phyloP scores from a whole-genome alignment of 78 protist genomes.

The Speleostelium caveatum region DNA sequence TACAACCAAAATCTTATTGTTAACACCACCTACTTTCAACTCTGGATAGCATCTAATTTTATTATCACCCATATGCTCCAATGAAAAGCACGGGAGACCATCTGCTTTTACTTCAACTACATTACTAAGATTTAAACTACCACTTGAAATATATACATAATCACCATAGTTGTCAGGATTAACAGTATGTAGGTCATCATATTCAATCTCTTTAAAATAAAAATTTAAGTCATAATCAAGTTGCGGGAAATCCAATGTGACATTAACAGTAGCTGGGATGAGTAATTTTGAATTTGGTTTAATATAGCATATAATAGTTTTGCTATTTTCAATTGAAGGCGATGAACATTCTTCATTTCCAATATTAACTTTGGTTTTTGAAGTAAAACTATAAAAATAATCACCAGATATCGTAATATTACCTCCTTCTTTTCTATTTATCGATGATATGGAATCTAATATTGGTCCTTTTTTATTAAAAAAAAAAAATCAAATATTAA shows the following conservation, averaged over 20 bases:
- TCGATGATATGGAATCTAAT: neutral
- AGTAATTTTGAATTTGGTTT: neutral
- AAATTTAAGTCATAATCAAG: neutral
- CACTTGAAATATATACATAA: neutral
- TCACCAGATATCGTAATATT: neutral
- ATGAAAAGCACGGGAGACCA: neutral
- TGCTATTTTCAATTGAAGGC: neutral
- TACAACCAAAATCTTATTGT: neutral
- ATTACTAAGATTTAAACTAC: neutral
- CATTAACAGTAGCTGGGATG: neutral
- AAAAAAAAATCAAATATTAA: no score
- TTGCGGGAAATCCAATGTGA: neutral
- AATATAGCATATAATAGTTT: neutral
- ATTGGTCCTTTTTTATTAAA: neutral
- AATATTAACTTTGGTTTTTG: no score
- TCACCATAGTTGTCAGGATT: neutral
- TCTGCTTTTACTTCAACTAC: neutral
- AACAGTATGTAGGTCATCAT: neutral
- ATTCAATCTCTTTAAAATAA: neutral
- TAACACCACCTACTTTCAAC: neutral
- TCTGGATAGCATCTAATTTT: conserved; percentile 1
- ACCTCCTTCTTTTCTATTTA: neutral
- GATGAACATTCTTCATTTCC: neutral
- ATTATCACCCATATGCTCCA: neutral
- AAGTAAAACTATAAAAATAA: no score